Base-by-base conservation (phyloP, 2,329 filamentous ascomycete genomes). In the Mycocentrospora acerina region DNA sequence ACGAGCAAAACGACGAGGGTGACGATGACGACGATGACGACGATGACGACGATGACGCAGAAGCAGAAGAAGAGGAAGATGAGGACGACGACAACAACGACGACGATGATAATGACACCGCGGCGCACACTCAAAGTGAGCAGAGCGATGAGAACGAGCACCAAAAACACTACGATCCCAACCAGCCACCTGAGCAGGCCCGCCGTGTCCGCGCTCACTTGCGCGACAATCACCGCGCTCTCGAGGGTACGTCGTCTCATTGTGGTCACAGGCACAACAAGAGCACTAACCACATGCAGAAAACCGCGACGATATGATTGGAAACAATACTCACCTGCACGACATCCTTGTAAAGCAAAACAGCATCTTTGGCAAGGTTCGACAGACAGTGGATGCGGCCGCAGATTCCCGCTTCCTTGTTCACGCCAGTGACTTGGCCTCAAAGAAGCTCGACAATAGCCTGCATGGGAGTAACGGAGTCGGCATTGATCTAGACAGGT, bases 371-470 rank as follows among this genome's bases (percentile, higher is more conserved):
- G 74, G 75, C 39, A 75, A 81, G 51, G 85, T 95, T 44, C 88
- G 86, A 57, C 90, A 96, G 71, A 95, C 93, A 1, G 82, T 84
- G 2, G 93, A 97, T 64, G 93, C 93, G 1, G 88, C 86, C 1
- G 84, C 95, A 44, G 93, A 98, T 63, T 90, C 91, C 0, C 82
- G 87, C n/a, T 75, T 94, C 17, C 77, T 97, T 3, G 85, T 95
- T 32, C 83, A 79, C 48, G 83, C 88, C 1, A 87, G 88, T 4
- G 90, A 96, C 48, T 69, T 94, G 4, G 85, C 86, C 0, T 84
- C 86, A 55, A 88, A 87, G 53, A 90, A 89, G 61, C 85, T 88
- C 0, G 75, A 85, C 29, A 82, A 84, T 35, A 76, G 94, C 17
- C 82, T 85, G 1, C 75, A 88, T 19, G 90, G 90, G 6, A 85